A percentile compares a stretch with the other conserved stretches of the same genome.
Evolutionary conservation across 2,329 filamentous ascomycete species (phyloP).

Genomic region (Apiospora kogelbergensis): DNA sequence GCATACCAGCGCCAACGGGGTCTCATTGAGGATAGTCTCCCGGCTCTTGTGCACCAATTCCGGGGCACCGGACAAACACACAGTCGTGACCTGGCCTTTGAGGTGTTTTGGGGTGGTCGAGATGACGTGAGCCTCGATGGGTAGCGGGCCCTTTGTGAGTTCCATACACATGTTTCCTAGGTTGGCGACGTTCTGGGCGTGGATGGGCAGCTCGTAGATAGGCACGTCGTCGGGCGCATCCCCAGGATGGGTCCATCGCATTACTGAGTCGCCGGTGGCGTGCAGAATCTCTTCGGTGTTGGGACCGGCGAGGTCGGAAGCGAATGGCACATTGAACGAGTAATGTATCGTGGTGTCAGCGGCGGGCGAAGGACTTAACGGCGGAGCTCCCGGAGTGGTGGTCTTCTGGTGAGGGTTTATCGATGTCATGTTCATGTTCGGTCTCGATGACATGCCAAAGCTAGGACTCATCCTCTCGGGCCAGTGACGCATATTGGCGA

Average conservation of each 20-base stretch:
- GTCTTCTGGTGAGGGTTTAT: conserved; percentile 60
- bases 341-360: conserved; percentile 82
- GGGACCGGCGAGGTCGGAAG: conserved; percentile 86
- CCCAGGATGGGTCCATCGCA: conserved; percentile 91
- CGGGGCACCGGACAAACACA: conserved; percentile 84
- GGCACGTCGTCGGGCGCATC: conserved; percentile 82
- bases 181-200: conserved; percentile 80
- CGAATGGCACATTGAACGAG: conserved; percentile 96
- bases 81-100: conserved; percentile 75
- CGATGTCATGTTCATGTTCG: conserved; percentile 54
- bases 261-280: conserved; percentile 81
- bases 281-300: conserved; percentile 94
- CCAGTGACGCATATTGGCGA: conserved; percentile 73
- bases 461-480: conserved; percentile 68
- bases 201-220: conserved; percentile 87
- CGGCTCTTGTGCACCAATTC: conserved; percentile 88
- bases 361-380: conserved; percentile 66
- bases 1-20: conserved; percentile 87
- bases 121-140: conserved; percentile 81
- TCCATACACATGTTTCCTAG: conserved; percentile 79
- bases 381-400: conserved; percentile 48
- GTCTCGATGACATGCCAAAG: conserved; percentile 61
- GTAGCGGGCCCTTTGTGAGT: conserved; percentile 68
- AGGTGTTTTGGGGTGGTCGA: conserved; percentile 75
- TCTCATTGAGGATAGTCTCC: conserved; percentile 87